A percentile compares a stretch with the other conserved stretches of the same genome.
phyloP scores from a whole-genome alignment of 2,329 filamentous ascomycete genomes.

The Colletotrichum endophyticum region DNA sequence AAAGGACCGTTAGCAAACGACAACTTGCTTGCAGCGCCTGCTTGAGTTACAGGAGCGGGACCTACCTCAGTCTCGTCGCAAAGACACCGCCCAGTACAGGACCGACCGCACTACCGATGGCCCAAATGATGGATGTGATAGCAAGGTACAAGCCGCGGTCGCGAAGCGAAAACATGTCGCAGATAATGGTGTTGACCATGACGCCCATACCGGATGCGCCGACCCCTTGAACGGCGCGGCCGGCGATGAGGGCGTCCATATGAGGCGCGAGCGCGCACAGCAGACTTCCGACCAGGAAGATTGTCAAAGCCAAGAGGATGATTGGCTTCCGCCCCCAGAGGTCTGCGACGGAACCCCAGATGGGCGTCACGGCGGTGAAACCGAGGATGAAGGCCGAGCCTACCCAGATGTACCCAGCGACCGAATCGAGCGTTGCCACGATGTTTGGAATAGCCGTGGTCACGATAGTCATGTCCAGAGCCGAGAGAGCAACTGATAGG shows the following conservation, averaged over 20 bases:
- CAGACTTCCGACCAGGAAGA: constrained; percentile 57
- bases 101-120: constrained; percentile 44
- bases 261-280: constrained; percentile 54
- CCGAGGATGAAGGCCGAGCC: constrained; percentile 53
- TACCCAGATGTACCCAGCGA: constrained; percentile 46
- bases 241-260: constrained; percentile 43
- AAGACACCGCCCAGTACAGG: constrained; percentile 50
- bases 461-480: constrained; percentile 55
- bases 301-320: constrained; percentile 35
- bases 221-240: constrained; percentile 46
- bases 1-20: constrained; percentile 41
- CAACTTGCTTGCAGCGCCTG: constrained; percentile 27
- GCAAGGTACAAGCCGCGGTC: constrained; percentile 36
- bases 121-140: constrained; percentile 41
- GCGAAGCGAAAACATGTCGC: constrained; percentile 38
- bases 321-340: constrained; percentile 47
- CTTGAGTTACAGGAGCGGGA: background rate
- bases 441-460: constrained; percentile 54
- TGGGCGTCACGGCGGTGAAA: constrained; percentile 37
- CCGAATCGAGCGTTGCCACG: constrained; percentile 39
- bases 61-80: constrained; percentile 44
- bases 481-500: constrained; percentile 43
- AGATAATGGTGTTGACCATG: constrained; percentile 40
- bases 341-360: constrained; percentile 47
- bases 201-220: constrained; percentile 53